Conservation (phyloP, 441 rosid species). For the Corymbia calophylla region DNA sequence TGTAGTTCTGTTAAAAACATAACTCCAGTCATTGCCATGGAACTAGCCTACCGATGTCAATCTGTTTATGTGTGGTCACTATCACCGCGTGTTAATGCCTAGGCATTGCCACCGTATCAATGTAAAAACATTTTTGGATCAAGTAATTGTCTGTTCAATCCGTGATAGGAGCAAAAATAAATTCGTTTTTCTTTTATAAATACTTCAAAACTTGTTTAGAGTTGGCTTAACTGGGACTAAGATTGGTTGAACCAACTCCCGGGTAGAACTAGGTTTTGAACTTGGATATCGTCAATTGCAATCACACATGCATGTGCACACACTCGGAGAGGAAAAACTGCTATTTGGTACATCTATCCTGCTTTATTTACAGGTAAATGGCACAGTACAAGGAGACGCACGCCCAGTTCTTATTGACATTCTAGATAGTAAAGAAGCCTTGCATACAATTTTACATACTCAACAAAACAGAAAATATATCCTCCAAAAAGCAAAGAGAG, state of each 20-base stretch:
- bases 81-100: not conserved
- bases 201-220: not conserved
- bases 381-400: not conserved
- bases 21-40: not conserved
- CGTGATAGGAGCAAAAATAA: not conserved
- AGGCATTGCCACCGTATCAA: not conserved
- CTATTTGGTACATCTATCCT: not conserved
- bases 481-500: not conserved
- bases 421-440: not conserved
- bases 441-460: not conserved
- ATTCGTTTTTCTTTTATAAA: not conserved
- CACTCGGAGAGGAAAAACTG: not conserved
- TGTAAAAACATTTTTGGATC: not conserved
- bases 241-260: not conserved
- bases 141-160: not conserved
- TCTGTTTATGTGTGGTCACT: no score
- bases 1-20: not conserved
- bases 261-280: not conserved
- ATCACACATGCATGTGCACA: not conserved
- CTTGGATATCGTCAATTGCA: not conserved
- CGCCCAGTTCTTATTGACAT: not conserved
- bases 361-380: not conserved
- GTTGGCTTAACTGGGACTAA: rapidly evolving
- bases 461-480: not conserved
- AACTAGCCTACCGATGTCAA: not conserved